phyloP scores from a whole-genome alignment of 495 filamentous ascomycete species.

The Trichoderma erinaceum region DNA sequence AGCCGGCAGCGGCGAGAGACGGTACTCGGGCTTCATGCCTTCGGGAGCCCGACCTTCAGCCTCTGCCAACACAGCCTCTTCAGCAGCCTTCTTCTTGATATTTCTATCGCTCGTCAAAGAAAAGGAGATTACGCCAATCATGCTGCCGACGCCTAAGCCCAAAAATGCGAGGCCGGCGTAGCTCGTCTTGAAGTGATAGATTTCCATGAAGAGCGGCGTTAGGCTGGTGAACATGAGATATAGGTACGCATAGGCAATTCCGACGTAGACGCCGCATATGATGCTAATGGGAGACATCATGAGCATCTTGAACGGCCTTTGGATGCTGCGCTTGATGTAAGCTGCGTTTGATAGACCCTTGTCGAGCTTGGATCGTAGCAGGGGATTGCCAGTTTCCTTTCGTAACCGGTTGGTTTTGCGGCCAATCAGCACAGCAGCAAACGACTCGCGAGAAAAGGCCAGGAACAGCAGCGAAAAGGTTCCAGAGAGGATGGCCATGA shows the following conservation, averaged over 20 bases:
- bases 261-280: conserved; percentile 62
- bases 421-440: conserved; percentile 52
- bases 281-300: conserved; percentile 55
- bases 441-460: conserved; percentile 55
- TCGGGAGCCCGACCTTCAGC: conserved; percentile 22
- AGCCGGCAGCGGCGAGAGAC: conserved; percentile 44
- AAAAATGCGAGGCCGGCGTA: conserved; percentile 36
- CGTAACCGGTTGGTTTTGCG: conserved; percentile 46
- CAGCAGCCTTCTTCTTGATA: conserved; percentile 26
- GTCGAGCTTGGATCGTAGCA: conserved; percentile 46
- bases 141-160: conserved; percentile 34
- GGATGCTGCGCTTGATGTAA: conserved; percentile 34
- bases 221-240: conserved; percentile 71
- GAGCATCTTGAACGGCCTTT: conserved; percentile 48
- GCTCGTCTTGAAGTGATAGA: conserved; percentile 40
- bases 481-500: conserved; percentile 34
- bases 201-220: conserved; percentile 48
- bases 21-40: conserved; percentile 40
- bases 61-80: conserved; percentile 26
- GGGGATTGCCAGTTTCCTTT: conserved; percentile 40
- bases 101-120: conserved; percentile 29
- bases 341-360: conserved; percentile 38
- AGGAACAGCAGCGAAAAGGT: conserved; percentile 31
- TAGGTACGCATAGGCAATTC: conserved; percentile 64
- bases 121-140: conserved; percentile 30